Evolutionary conservation across 2,329 filamentous ascomycete species (phyloP).

Genomic region (Xenosphaeropsis pyriputrescens): DNA sequence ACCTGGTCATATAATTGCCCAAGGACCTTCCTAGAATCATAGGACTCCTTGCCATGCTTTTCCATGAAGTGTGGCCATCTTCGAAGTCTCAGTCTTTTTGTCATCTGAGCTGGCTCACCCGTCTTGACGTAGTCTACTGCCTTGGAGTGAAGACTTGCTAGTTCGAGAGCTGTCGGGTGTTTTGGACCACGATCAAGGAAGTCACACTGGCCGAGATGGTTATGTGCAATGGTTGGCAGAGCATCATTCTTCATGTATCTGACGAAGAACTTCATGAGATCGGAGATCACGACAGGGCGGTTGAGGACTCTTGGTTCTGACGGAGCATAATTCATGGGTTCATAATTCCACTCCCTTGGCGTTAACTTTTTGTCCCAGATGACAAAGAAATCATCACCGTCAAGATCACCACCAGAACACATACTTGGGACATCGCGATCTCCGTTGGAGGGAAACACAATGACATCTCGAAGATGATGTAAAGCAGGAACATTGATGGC

Average conservation of each 20-base stretch:
- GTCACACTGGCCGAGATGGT: slow-evolving; percentile 72
- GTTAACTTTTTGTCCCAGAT: slow-evolving; percentile 76
- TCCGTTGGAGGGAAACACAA: slow-evolving; percentile 74
- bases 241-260: slow-evolving; percentile 85
- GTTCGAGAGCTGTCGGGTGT: slow-evolving; percentile 40
- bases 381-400: slow-evolving; percentile 91
- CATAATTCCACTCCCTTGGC: slow-evolving; percentile 52
- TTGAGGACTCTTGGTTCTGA: slow-evolving; percentile 38
- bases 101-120: slow-evolving; percentile 61
- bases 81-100: slow-evolving; percentile 37
- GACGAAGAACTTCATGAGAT: slow-evolving; percentile 78
- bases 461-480: slow-evolving; percentile 65
- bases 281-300: slow-evolving; percentile 51
- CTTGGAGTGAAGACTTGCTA: slow-evolving; percentile 73
- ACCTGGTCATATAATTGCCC: slow-evolving; percentile 76
- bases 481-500: slow-evolving; percentile 66
- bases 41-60: slow-evolving; percentile 38
- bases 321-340: slow-evolving; percentile 64
- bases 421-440: slow-evolving; percentile 80
- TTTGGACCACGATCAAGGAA: slow-evolving; percentile 42
- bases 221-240: slow-evolving; percentile 63
- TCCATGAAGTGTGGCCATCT: slow-evolving; percentile 84
- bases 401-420: slow-evolving; percentile 91
- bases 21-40: slow-evolving; percentile 56
- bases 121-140: slow-evolving; percentile 95